Percentiles rank a stretch among this genome's conserved stretches.
These are phyloP conservation scores for Lachnellula suecica DNA, from an alignment of 2,329 filamentous ascomycete genomes.

Conservation along the genomic window DNA sequence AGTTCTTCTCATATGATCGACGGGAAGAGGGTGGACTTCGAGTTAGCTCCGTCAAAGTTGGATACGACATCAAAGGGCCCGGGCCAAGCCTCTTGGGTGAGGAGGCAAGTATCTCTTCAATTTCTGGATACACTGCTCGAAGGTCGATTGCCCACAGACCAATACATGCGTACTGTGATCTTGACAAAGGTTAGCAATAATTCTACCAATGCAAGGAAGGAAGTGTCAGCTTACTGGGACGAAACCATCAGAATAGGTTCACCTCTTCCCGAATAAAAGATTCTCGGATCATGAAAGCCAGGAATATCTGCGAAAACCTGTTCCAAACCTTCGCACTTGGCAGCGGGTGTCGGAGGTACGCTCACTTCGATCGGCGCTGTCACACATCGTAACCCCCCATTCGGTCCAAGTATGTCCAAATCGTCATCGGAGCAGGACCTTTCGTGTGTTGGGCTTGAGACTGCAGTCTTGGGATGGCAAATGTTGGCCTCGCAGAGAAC, in stretches of 20 bases:
- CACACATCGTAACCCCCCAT: constrained; percentile 35
- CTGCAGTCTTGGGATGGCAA: constrained; percentile 26
- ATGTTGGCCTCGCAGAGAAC: constrained; percentile 40
- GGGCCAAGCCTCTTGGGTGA: constrained; percentile 22
- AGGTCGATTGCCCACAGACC: constrained; percentile 27
- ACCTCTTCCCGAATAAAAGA: constrained; percentile 39
- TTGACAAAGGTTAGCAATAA: neutral
- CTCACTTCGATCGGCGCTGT: constrained; percentile 32
- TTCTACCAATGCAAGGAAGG: constrained; percentile 18
- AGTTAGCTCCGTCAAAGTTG: constrained; percentile 38
- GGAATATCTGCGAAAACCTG: constrained; percentile 36
- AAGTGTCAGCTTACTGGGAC: constrained; percentile 30
- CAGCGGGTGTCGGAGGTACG: constrained; percentile 38
- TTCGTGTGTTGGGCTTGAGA: constrained; percentile 18
- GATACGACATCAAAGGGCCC: constrained; percentile 25
- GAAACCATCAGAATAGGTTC: constrained; percentile 39
- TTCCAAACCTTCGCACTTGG: constrained; percentile 34
- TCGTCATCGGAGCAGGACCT: constrained; percentile 34
- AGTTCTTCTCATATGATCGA: constrained; percentile 39
- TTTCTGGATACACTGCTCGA: constrained; percentile 17
- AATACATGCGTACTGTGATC: constrained; percentile 27
- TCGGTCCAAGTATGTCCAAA: constrained; percentile 30
- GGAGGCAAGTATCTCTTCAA: constrained; percentile 18
- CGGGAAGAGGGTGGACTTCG: constrained; percentile 35
- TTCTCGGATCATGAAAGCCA: constrained; percentile 41